These are phyloP conservation scores for Geosmithia putterillii DNA, from an alignment of 2,329 filamentous ascomycete genomes.

Conservation along the genomic window DNA sequence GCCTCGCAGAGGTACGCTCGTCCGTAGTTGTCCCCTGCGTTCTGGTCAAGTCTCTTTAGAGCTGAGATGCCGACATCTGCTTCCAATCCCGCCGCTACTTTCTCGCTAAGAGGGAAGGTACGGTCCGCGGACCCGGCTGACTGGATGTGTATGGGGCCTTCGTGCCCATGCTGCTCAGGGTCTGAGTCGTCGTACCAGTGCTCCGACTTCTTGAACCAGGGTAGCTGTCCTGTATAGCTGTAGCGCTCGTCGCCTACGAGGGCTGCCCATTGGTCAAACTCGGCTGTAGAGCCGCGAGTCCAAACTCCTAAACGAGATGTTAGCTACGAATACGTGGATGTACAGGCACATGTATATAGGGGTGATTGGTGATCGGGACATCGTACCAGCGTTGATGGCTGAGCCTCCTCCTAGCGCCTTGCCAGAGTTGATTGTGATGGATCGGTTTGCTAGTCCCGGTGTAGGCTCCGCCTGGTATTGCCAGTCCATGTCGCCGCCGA, in stretches of 20 bases:
- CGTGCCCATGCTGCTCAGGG: slow-evolving; percentile 21
- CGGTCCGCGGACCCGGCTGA: slow-evolving; percentile 17
- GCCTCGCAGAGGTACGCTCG: slow-evolving; percentile 17
- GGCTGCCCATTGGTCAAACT: slow-evolving; percentile 31
- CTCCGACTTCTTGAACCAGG: slow-evolving; percentile 30
- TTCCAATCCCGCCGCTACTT: slow-evolving; percentile 22
- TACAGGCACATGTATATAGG: too few relatives aligned
- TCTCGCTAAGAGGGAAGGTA: slow-evolving; percentile 22
- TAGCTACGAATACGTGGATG: too few relatives aligned
- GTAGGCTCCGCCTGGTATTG: slow-evolving; percentile 18
- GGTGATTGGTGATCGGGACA: too few relatives aligned
- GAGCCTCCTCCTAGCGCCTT: slow-evolving; percentile 28
- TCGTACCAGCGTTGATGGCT: slow-evolving; percentile 23
- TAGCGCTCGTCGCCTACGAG: slow-evolving; percentile 24
- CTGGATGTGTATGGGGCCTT: slow-evolving; percentile 20
- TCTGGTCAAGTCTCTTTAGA: slow-evolving; percentile 12
- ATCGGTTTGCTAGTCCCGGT: slow-evolving; percentile 11
- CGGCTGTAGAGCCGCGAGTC: slow-evolving; percentile 26
- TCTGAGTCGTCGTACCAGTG: slow-evolving; percentile 14
- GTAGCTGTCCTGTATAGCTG: slow-evolving; percentile 29
- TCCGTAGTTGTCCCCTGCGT: slow-evolving; percentile 15
- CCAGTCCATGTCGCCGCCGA: slow-evolving; percentile 20
- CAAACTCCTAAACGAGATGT: slow-evolving; percentile 25
- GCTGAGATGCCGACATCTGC: slow-evolving; percentile 22
- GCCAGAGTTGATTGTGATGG: slow-evolving; percentile 14